Evolutionary conservation across 2,329 filamentous ascomycete genomes (phyloP), one percentile per base, ranked within the genome.

Genomic region (Sclerotinia subarctica): DNA sequence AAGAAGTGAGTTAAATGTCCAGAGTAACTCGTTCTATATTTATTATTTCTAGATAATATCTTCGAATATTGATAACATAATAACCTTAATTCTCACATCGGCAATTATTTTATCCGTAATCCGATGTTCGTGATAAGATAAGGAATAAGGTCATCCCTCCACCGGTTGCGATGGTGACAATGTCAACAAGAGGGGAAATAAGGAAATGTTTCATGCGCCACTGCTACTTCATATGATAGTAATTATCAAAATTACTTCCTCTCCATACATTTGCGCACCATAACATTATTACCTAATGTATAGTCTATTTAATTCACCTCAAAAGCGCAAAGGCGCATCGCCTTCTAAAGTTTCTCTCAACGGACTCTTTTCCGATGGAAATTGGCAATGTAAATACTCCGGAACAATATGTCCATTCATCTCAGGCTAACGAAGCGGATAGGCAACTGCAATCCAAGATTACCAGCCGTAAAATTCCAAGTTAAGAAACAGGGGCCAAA

Each of bases 401-500:
- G 3, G 10, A 5, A 26, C 24, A 15, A 46, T n/a, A 38, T 29
- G 6, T 19, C 3, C 3, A 26, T 44, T 15, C 38, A 46, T 44
- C 11, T 24, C 35, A 29, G 29, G 26, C 15, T 46, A 29, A 46
- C 17, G 38, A 47, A 47, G 17, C 4, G 19, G 13, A 19, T n/a
- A 70, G 69, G 69, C 13, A 70, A 70, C 35, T 70, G 69, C 35
- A 46, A 64, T 47, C 69, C 69, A 10, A 53, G 69, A 54, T 47
- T 69, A 24, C 67, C 69, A 11, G 69, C 69, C 2, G 54, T 59
- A 54, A 58, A 47, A 8, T 66, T 70, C 49, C 78, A 81, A 60
- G 82, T 83, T 4, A 84, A 80, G 70, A 85, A 83, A 72, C 79
- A 82, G 54, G 79, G 80, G 5, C 73, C 75, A 42, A 87, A 87